Evolutionary conservation across 345 rosid genomes (phyloP), one percentile per base, ranked within the genome.

Genomic region (Ceriops tagal): DNA sequence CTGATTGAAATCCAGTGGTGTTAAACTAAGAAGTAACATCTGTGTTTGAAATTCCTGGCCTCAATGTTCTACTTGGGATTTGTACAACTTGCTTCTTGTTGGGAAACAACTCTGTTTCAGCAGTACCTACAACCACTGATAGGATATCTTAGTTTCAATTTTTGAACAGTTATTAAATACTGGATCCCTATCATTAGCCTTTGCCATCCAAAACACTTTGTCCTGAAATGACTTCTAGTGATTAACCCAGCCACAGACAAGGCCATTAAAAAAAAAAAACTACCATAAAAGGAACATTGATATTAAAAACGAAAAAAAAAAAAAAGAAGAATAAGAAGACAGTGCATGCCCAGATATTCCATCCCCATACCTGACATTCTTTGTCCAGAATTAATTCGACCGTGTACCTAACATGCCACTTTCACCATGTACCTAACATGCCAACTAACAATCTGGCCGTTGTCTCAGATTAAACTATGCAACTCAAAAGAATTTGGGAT

Each of bases 21-120:
- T 77, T 84, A 31, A 82, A 87, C 98, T 96, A 90, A 43, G 82
- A 68, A 78, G 87, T 68, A 77, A 77, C 78, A 67, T 73, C 73
- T 28, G 84, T 68, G 69, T 62, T 70, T 57, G 85, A 58, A 53
- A 79, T 62, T 39, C 77, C 88, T 62, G 80, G 72, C 35, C 71
- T 70, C n/a, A 78, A 35, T 43, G 71, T 72, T 55, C 79, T 75
- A 49, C 65, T 67, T 60, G 85, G 80, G 70, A 73, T 79, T 65
- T 85, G 86, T 21, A 79, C 68, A 20, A 87, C 89, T 82, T 84
- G 97, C 81, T 84, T 93, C 84, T 91, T 90, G 84, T 83, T 85
- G 18, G 93, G 84, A 65, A 86, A 86, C 71, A 88, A 66, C 75
- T 88, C 93, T 1, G 89, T 74, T 68, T 88, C 92, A 66, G 80